Evolutionary conservation across 2,329 filamentous ascomycete species (phyloP).

Genomic region (Hypoxylon sp.): DNA sequence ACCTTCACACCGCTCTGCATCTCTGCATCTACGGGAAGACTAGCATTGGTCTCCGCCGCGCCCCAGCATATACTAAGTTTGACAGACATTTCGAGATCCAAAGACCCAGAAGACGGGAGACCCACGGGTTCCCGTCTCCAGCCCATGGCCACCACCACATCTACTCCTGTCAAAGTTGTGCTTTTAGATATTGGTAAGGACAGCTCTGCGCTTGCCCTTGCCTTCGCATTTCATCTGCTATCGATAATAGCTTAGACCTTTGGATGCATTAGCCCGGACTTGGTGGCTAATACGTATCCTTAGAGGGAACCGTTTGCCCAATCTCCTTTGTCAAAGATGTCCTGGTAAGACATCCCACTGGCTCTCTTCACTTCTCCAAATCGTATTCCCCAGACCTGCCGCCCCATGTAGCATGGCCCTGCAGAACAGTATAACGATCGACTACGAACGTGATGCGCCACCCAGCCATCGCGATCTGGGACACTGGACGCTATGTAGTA

Average conservation of each 20-base stretch:
- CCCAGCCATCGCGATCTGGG: constrained; percentile 6
- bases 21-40: constrained; percentile 42
- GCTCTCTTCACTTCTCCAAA: constrained; percentile 25
- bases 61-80: constrained; percentile 30
- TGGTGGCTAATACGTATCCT: constrained; percentile 57
- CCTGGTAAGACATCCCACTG: constrained; percentile 70
- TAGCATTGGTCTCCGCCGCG: constrained; percentile 40
- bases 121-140: constrained; percentile 28
- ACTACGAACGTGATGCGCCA: constrained; percentile 37
- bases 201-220: constrained; percentile 41
- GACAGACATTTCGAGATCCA: constrained; percentile 33
- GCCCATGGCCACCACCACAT: constrained; percentile 54
- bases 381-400: constrained; percentile 20
- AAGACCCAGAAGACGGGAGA: constrained; percentile 29
- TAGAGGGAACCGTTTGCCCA: constrained; percentile 85
- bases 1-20: constrained; percentile 47
- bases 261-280: constrained; percentile 52
- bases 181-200: constrained; percentile 71
- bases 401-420: constrained; percentile 39
- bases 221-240: constrained; percentile 33
- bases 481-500: constrained; percentile 17
- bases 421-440: constrained; percentile 43
- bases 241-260: constrained; percentile 39
- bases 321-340: constrained; percentile 88
- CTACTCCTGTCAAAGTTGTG: constrained; percentile 59